phyloP scores from a whole-genome alignment of 169 alveolate species.

The Cryptosporidium bovis region DNA sequence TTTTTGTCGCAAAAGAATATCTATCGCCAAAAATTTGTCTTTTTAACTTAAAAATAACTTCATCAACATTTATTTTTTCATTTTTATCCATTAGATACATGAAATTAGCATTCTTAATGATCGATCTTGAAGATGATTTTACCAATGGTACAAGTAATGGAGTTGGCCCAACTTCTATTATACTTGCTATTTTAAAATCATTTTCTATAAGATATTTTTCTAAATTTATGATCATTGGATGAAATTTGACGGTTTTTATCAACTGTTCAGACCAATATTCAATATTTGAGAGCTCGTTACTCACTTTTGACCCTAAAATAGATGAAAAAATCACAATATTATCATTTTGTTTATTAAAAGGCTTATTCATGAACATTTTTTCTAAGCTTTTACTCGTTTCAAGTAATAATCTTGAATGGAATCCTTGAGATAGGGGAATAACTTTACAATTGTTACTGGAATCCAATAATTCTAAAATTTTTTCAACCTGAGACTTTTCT shows the following conservation, averaged over 20 bases:
- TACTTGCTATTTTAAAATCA: constrained; percentile 14
- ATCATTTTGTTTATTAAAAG: constrained; percentile 14
- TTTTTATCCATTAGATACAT: constrained; percentile 8
- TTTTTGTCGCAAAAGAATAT: not conserved
- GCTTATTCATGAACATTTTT: constrained; percentile 16
- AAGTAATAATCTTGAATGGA: constrained; percentile 75
- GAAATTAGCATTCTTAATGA: constrained; percentile 16
- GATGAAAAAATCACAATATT: constrained; percentile 61
- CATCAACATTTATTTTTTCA: not conserved
- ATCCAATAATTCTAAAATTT: constrained; percentile 58
- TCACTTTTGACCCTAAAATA: constrained; percentile 64
- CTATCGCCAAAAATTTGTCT: not conserved
- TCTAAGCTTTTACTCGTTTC: constrained; percentile 42
- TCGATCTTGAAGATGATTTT: constrained; percentile 24
- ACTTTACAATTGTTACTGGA: constrained; percentile 23
- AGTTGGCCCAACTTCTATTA: constrained; percentile 79
- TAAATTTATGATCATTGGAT: constrained; percentile 35
- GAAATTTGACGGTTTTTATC: constrained; percentile 71
- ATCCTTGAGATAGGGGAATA: constrained; percentile 77
- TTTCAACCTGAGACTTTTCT: constrained; percentile 73
- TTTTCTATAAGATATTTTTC: constrained; percentile 21
- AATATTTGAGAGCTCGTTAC: constrained; percentile 17
- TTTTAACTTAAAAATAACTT: not conserved
- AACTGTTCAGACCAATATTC: constrained; percentile 76
- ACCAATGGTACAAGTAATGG: constrained; percentile 75